Evolutionary conservation across 1,139 yeast genomes (phyloP), one percentile per base, ranked within the genome.

Genomic region (Nakaseomyces delphensis): DNA sequence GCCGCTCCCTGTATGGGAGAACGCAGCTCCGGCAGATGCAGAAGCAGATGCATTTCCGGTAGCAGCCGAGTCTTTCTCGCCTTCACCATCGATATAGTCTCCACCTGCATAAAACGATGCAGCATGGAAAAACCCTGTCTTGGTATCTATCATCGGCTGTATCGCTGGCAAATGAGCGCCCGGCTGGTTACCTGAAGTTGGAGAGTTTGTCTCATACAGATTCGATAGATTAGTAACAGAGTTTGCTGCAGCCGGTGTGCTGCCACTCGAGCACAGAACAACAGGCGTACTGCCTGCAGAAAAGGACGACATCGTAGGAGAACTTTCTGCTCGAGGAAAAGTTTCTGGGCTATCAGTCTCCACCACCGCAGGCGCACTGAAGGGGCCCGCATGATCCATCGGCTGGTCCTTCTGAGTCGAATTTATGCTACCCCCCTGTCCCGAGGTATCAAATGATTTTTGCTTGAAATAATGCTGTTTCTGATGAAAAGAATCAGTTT

Each of bases 401-500:
- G n/a, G n/a, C n/a, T n/a, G n/a, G n/a, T n/a, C n/a, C n/a, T n/a
- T n/a, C n/a, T n/a, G n/a, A n/a, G n/a, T n/a, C n/a, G n/a, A n/a
- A n/a, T n/a, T n/a, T n/a, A n/a, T n/a, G n/a, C n/a, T n/a, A n/a
- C n/a, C n/a, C n/a, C n/a, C n/a, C n/a, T n/a, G n/a, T n/a, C n/a
- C n/a, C n/a, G n/a, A n/a, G 2, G 35, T 8, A 5, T 5, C n/a
- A 18, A 31, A 23, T 31, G 23, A 31, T 18, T 8, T 31, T 13
- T 31, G 35, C 35, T 31, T 31, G 16, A 33, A 33, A n/a, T 20
- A 21, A 9, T 33, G 25, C 16, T 27, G 37, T 33, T 59, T 37
- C 42, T 61, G 65, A 14, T 57, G 41, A 2, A 56, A 44, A 16
- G 45, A 43, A 7, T 49, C 53, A 1, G 52, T 48, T n/a, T 44